Base-by-base conservation (phyloP, 1,284 basidiomycete genomes). In the Cutaneotrichosporon cavernicola region DNA sequence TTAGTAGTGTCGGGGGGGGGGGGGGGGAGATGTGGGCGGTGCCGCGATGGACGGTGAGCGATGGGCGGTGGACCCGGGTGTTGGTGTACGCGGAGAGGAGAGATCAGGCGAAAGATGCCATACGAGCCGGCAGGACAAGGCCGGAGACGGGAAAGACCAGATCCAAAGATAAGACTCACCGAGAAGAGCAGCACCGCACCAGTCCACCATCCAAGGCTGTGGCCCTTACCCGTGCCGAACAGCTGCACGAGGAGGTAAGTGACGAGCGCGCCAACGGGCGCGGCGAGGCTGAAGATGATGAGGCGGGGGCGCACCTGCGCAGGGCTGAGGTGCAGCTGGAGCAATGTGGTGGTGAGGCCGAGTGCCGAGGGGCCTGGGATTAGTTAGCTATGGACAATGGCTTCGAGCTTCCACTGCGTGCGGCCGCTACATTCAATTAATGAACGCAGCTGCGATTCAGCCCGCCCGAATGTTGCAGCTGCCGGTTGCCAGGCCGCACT, bases 281-380 rank as follows among this genome's bases (percentile, higher is more conserved):
- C 93, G 0, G 92, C 87, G 8, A 86, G 82, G 62, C 88, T 88
- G 78, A 96, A 96, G 31, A 88, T 81, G n/a, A 87, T 81, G 6
- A 95, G 81, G 66, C 92, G 87, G 69, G 84, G 88, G 70, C 86
- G 87, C 76, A 92, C 91, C 43, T 89, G 85, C 5, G 83, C 70
- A 16, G 86, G 84, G 8, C 89, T 81, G 22, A 93, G 83, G 21
- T 85, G 85, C n/a, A 86, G 87, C 4, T 89, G 84, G n/a, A 94
- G 81, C 16, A 95, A 85, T 0, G 90, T 88, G 0, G 90, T 89
- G 0, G 90, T 89, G 52, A 94, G 83, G 5, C 92, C 92, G 53
- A 96, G 81, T 1, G 91, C 88, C 4, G 92, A 91, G 1, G 92
- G 92, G 1, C 90, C 92, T 94, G 69, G 2, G 11, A 26, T 64